Evolutionary conservation across 345 rosid species (phyloP).

Genomic region (Dipteronia sinensis): DNA sequence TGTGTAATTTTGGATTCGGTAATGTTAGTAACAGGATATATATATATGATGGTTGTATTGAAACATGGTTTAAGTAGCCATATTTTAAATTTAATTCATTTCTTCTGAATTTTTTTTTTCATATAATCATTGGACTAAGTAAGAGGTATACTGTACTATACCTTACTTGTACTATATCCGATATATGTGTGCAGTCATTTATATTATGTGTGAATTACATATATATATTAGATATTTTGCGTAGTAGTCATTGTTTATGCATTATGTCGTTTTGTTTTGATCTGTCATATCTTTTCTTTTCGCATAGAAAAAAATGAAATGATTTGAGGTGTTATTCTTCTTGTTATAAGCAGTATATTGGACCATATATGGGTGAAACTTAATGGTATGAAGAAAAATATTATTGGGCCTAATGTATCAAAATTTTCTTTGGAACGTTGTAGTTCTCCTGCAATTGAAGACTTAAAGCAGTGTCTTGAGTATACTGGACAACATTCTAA

Average conservation of each 20-base stretch:
- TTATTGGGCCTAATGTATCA: constrained; percentile 16
- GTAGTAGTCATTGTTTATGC: not conserved
- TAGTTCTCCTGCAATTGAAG: constrained; percentile 95
- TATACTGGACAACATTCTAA: constrained; percentile 95
- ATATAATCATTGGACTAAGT: not conserved
- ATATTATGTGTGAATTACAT: not conserved
- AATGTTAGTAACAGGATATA: not conserved
- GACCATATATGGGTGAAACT: constrained; percentile 14
- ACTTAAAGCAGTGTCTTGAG: constrained; percentile 92
- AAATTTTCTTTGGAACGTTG: constrained; percentile 24
- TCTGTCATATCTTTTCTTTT: not conserved
- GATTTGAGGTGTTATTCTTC: not conserved
- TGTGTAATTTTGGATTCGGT: not conserved
- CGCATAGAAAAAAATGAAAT: not conserved
- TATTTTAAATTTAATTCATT: not conserved
- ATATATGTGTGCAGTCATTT: not conserved
- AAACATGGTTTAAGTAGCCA: not conserved
- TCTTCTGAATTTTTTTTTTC: not conserved
- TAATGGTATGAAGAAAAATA: constrained; percentile 5
- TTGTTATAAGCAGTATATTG: not conserved
- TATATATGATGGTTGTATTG: not conserved
- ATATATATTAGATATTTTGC: not conserved
- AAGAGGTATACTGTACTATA: not conserved
- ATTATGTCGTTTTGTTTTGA: not conserved
- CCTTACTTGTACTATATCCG: not conserved